phyloP scores from a whole-genome alignment of 192 early-diverging fungal genomes.

The Coemansia sp. region DNA sequence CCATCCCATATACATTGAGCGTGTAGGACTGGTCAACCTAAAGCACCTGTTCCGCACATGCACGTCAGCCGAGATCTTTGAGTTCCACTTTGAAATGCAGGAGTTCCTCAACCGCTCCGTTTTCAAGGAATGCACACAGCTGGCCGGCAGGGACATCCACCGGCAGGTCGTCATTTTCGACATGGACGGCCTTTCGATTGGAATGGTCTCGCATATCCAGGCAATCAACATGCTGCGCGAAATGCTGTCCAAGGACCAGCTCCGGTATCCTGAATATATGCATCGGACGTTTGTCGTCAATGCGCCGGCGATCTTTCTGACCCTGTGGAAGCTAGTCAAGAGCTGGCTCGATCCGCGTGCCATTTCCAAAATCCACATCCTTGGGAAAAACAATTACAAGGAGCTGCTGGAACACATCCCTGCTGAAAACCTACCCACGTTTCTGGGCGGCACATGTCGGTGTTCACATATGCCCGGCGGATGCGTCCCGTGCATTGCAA shows the following conservation, averaged over 20 bases:
- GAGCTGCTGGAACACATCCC: constrained; percentile 65
- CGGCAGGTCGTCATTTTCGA: constrained; percentile 90
- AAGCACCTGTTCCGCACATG: constrained; percentile 13
- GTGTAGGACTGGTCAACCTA: constrained; percentile 52
- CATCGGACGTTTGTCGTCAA: constrained; percentile 93
- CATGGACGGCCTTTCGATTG: constrained; percentile 80
- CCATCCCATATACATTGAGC: constrained; percentile 90
- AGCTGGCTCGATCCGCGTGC: constrained; percentile 78
- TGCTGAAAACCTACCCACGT: constrained; percentile 67
- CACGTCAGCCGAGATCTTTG: constrained; percentile 62
- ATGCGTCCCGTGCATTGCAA: constrained; percentile 50
- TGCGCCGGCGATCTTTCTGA: constrained; percentile 85
- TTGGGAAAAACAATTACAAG: constrained; percentile 62
- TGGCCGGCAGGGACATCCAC: constrained; percentile 68
- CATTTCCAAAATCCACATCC: constrained; percentile 57
- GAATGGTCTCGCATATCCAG: constrained; percentile 65
- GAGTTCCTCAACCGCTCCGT: constrained; percentile 69
- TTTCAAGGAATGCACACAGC: constrained; percentile 79
- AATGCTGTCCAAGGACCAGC: constrained; percentile 84
- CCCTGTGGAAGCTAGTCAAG: constrained; percentile 76
- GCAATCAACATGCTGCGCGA: constrained; percentile 68
- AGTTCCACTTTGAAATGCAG: constrained; percentile 70
- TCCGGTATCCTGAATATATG: constrained; percentile 93
- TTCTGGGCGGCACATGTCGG: constrained; percentile 71
- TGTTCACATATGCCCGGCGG: constrained; percentile 77